Evolutionary conservation across 2,329 filamentous ascomycete species (phyloP).

Genomic region (Fusarium sp.): DNA sequence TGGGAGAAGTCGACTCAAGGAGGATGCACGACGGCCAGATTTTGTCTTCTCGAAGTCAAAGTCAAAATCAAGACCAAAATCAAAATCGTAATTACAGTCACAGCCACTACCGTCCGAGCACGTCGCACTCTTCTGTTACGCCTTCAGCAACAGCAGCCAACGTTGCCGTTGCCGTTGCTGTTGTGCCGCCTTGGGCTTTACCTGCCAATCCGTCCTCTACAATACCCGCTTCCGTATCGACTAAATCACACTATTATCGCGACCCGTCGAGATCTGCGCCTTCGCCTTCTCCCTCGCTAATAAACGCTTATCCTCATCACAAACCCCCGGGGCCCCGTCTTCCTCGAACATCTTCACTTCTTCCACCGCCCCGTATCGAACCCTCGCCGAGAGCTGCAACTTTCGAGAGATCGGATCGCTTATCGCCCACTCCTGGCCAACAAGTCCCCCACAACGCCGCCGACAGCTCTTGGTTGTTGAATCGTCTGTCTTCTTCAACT

Average conservation of each 20-base stretch:
- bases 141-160: slow-evolving; percentile 23
- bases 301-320: slow-evolving; percentile 47
- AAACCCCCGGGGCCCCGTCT: slow-evolving; percentile 52
- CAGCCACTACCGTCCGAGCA: slow-evolving; percentile 35
- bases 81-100: slow-evolving; percentile 8
- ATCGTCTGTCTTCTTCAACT: slow-evolving; percentile 68
- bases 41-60: slow-evolving; percentile 32
- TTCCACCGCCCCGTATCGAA: slow-evolving; percentile 56
- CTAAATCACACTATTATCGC: slow-evolving; percentile 41
- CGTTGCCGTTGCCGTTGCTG: slow-evolving; percentile 44
- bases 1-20: slow-evolving; percentile 29
- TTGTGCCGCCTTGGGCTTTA: slow-evolving; percentile 42
- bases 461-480: slow-evolving; percentile 63
- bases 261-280: slow-evolving; percentile 38
- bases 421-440: slow-evolving; percentile 35
- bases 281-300: slow-evolving; percentile 39
- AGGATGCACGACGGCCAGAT: slow-evolving; percentile 49
- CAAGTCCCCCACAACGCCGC: slow-evolving; percentile 52
- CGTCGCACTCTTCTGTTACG: slow-evolving; percentile 36
- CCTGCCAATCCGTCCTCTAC: slow-evolving; percentile 32
- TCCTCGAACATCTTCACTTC: slow-evolving; percentile 60
- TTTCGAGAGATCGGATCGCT: slow-evolving; percentile 36
- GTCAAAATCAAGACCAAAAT: slow-evolving; percentile 17
- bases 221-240: slow-evolving; percentile 28
- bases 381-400: slow-evolving; percentile 39